A percentile compares a stretch with the other conserved stretches of the same genome.
Evolutionary conservation across 129 eudicot genomes (phyloP).

Genomic region (Arctium minus): DNA sequence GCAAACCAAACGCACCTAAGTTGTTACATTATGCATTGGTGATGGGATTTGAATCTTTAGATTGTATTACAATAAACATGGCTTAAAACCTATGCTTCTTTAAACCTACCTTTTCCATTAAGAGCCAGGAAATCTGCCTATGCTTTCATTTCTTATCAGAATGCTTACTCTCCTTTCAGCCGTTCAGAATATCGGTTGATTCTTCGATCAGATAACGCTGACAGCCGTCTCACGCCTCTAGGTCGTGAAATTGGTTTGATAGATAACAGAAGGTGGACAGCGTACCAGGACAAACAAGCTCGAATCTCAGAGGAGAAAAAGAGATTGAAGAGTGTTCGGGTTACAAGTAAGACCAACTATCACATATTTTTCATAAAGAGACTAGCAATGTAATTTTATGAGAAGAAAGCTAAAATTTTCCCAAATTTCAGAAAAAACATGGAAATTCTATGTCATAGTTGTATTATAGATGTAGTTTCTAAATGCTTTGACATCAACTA

Average conservation of each 20-base stretch:
- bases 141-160: conserved; percentile 2
- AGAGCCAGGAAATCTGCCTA: not conserved
- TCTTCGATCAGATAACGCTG: conserved; percentile 92
- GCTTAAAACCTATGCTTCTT: not conserved
- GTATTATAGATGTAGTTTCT: not conserved
- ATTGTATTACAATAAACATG: not conserved
- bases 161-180: conserved; percentile 34
- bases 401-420: not conserved
- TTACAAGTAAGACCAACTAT: conserved; percentile 54
- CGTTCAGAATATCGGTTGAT: conserved; percentile 90
- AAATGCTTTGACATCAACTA: not conserved
- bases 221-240: conserved; percentile 88
- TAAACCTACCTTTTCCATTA: not conserved
- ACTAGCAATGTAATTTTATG: not conserved
- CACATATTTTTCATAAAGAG: not conserved
- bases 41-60: not conserved
- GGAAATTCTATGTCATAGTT: not conserved
- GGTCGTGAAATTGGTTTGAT: conserved; percentile 94
- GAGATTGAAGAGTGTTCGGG: conserved; percentile 55
- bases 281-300: conserved; percentile 75
- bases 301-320: conserved; percentile 78
- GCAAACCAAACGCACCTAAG: no score
- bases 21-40: not conserved
- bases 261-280: conserved; percentile 71
- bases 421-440: not conserved